phyloP scores from a whole-genome alignment of 768 basidiomycete species.

The Crepidotus variabilis region DNA sequence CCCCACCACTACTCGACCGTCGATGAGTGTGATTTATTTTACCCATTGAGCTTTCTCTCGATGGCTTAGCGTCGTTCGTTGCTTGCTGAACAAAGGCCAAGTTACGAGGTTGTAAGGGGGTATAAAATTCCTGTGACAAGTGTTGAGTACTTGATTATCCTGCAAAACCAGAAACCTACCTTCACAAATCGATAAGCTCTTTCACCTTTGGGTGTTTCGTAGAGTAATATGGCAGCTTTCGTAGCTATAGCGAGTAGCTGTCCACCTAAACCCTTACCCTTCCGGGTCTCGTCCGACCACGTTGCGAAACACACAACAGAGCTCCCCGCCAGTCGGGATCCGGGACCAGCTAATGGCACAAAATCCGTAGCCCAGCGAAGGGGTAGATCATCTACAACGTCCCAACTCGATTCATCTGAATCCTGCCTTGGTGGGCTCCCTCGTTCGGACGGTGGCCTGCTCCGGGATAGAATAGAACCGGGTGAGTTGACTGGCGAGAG shows the following conservation, averaged over 20 bases:
- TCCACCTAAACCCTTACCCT: conserved; percentile 38
- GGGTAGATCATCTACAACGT: conserved; percentile 69
- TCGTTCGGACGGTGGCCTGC: conserved; percentile 10
- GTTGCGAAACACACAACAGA: conserved; percentile 66
- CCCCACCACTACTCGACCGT: conserved; percentile 38
- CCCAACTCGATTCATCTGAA: conserved; percentile 58
- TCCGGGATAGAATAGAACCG: conserved; percentile 9
- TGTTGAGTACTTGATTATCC: conserved; percentile 3
- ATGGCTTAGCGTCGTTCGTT: conserved; percentile 36
- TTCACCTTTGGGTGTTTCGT: conserved; percentile 80
- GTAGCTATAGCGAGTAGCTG: conserved; percentile 72
- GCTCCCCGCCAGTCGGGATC: conserved; percentile 56
- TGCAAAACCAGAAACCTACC: conserved; percentile 32
- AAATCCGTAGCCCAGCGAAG: conserved; percentile 87
- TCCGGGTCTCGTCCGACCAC: conserved; percentile 55
- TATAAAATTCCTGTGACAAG: conserved; percentile 74
- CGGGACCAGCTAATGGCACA: conserved; percentile 67
- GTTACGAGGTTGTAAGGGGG: conserved; percentile 62
- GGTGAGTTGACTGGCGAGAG: conserved; percentile 22
- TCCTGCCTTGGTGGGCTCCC: conserved; percentile 23
- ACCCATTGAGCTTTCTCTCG: conserved; percentile 22
- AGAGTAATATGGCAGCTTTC: conserved; percentile 68
- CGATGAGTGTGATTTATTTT: conserved; percentile 31
- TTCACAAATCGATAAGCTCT: conserved; percentile 81
- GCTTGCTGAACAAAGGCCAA: conserved; percentile 70